Evolutionary conservation across 139 green algal species (phyloP), one percentile per base, ranked within the genome.

Genomic region (Zygnema cylindricum): DNA sequence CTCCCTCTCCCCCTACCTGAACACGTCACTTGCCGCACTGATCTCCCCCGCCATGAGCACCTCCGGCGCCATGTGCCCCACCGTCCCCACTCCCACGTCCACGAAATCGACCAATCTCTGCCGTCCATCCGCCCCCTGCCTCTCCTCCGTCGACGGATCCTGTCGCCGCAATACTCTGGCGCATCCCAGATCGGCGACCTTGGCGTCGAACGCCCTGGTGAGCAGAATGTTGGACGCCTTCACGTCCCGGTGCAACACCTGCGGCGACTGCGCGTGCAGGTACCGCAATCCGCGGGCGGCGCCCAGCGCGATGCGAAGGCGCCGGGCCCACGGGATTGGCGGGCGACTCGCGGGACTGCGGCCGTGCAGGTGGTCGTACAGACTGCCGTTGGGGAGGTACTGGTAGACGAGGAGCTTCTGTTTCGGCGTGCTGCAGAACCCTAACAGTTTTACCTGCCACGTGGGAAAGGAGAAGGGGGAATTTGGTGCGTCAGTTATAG

Each of bases 361-460:
- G 78, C 81, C 84, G 43, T 89, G 84, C n/a, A 89, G 38, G 43
- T 89, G 84, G 42, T 89, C 84, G 1, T 89, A 32, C 35, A 89
- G 84, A 0, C 54, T 79, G 73, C 84, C 84, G 76, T 86, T 86
- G 75, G 73, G 30, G 16, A 89, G n/a, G 42, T 89, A 88, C 76
- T 88, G 41, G 33, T 89, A 89, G 0, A 89, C 84, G 75, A 89
- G 84, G 75, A 89, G 73, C 33, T 76, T 54, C 21, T 89, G 32
- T 3, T 2, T 2, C 25, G 30, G 41, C 16, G n/a, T 30, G 30
- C 21, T 35, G 76, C 84, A 89, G 84, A 88, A 89, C 54, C 84
- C 84, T 1, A 89, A 25, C 25, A 89, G 77, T 76, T 88, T 88
- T 35, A 86, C n/a, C n/a, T n/a, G n/a, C n/a, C n/a, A n/a, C n/a